A percentile compares a stretch with the other conserved stretches of the same genome.
These are phyloP conservation scores for Fusarium oxysporum DNA, from an alignment of 2,329 filamentous ascomycete genomes.

Conservation along the genomic window DNA sequence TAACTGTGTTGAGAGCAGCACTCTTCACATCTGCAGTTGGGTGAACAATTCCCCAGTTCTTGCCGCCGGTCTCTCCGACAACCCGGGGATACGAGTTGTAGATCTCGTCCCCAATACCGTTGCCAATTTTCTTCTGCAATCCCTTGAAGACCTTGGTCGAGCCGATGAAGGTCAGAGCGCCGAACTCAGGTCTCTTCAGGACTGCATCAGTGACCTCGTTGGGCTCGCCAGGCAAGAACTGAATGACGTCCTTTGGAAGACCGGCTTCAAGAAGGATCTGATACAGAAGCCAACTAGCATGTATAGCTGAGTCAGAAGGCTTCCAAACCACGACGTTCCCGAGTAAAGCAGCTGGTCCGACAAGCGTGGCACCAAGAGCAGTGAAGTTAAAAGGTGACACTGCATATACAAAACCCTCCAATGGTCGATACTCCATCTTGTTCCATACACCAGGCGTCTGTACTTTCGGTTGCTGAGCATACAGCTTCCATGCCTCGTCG, in stretches of 20 bases:
- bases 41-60: conserved; percentile 65
- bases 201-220: conserved; percentile 50
- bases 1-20: conserved; percentile 28
- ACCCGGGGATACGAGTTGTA: conserved; percentile 55
- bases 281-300: conserved; percentile 51
- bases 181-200: conserved; percentile 52
- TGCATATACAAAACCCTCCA: conserved; percentile 57
- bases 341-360: conserved; percentile 51
- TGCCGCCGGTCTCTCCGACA: conserved; percentile 64
- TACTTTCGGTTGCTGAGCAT: conserved; percentile 18
- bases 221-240: conserved; percentile 54
- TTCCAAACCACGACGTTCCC: conserved; percentile 59
- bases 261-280: conserved; percentile 56
- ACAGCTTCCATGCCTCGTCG: conserved; percentile 34
- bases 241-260: conserved; percentile 53
- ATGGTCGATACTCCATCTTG: conserved; percentile 51
- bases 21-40: conserved; percentile 29
- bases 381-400: conserved; percentile 58
- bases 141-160: conserved; percentile 53
- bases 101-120: conserved; percentile 46
- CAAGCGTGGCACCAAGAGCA: conserved; percentile 53
- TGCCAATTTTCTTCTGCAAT: conserved; percentile 50
- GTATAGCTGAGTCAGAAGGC: conserved; percentile 50
- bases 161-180: conserved; percentile 53
- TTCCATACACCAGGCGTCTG: conserved; percentile 29